Evolutionary conservation across 495 filamentous ascomycete genomes (phyloP), one percentile per base, ranked within the genome.

Genomic region (Tetracladium setigerum): DNA sequence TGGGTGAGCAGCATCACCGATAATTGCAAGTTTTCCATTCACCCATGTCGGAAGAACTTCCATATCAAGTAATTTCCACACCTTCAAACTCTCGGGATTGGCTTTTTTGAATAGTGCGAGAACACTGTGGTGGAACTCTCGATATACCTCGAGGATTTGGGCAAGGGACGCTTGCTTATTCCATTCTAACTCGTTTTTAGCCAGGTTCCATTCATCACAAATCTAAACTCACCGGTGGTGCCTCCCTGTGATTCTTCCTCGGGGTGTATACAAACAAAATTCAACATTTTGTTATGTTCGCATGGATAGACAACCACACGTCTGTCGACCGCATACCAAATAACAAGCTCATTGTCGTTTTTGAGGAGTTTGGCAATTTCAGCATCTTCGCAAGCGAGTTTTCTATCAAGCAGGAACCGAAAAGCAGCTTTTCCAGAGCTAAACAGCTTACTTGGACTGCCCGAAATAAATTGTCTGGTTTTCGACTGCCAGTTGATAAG

Each of bases 1-100:
- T 5, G 78, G 79, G 62, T 84, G 80, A 22, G 74, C 78, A 0
- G 81, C 74, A 67, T 84, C 81, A 2, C 81, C 81, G 4, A 85
- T 40, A 0, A 80, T 59, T 5, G 67, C 76, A 24, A 82, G 44
- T 17, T 62, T 66, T 3, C 57, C 71, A 5, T 72, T 62, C 1
- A 68, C 60, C 73, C 74, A 85, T 1, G 65, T 70, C 0, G 70
- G 67, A n/a, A 83, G 51, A 13, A 64, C 59, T 5, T 71, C 64
- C 69, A 79, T 80, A 54, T 83, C 79, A 1, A 79, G 56, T 9
- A 84, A 62, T 16, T 69, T 68, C 77, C 78, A 83, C 0, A 82
- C 65, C 50, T 71, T 77, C 14, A 82, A 45, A 6, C 63, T 71
- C 1, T 27, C 36, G 18, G 67, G 64, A 42, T 77, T 70, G 1